These are phyloP conservation scores for Cryptococcus floricola DNA, from an alignment of 1,284 basidiomycete genomes.

Conservation along the genomic window DNA sequence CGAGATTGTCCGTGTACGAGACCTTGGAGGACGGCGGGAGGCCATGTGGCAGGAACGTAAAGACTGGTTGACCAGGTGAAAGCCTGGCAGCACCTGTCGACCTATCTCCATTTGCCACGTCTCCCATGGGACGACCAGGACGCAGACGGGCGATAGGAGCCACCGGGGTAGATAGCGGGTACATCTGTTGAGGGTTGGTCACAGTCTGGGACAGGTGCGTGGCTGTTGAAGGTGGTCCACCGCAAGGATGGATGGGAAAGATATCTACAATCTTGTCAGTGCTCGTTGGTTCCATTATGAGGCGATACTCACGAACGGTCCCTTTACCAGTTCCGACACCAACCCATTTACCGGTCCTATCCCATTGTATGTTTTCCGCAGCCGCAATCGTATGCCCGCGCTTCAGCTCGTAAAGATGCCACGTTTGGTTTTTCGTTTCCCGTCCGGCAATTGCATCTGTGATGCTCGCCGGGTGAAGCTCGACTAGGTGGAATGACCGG, in stretches of 20 bases:
- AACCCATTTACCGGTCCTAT: slow-evolving; percentile 65
- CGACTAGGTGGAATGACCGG: slow-evolving; percentile 58
- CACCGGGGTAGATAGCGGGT: slow-evolving; percentile 57
- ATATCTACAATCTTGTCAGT: slow-evolving; percentile 55
- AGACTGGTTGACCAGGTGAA: background rate
- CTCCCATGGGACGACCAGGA: slow-evolving; percentile 2
- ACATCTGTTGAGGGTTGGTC: slow-evolving; percentile 56
- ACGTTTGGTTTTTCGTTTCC: slow-evolving; percentile 47
- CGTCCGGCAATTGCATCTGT: background rate
- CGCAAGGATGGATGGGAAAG: slow-evolving; percentile 71
- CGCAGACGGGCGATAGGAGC: slow-evolving; percentile 59
- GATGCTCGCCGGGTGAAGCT: slow-evolving; percentile 43
- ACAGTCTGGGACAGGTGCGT: slow-evolving; percentile 63
- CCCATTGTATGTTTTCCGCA: slow-evolving; percentile 57
- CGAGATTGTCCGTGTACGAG: slow-evolving; percentile 30
- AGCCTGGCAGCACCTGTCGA: background rate
- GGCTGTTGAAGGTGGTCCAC: slow-evolving; percentile 62
- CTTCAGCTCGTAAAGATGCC: slow-evolving; percentile 65
- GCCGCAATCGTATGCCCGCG: slow-evolving; percentile 67
- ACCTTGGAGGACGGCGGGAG: slow-evolving; percentile 16
- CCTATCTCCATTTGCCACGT: background rate
- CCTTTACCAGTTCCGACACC: slow-evolving; percentile 59
- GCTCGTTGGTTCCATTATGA: slow-evolving; percentile 34
- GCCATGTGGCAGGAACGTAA: slow-evolving; percentile 19
- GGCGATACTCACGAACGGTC: slow-evolving; percentile 48